Base-by-base conservation (phyloP, 1,284 basidiomycete species). In the Peniophora sp. region DNA sequence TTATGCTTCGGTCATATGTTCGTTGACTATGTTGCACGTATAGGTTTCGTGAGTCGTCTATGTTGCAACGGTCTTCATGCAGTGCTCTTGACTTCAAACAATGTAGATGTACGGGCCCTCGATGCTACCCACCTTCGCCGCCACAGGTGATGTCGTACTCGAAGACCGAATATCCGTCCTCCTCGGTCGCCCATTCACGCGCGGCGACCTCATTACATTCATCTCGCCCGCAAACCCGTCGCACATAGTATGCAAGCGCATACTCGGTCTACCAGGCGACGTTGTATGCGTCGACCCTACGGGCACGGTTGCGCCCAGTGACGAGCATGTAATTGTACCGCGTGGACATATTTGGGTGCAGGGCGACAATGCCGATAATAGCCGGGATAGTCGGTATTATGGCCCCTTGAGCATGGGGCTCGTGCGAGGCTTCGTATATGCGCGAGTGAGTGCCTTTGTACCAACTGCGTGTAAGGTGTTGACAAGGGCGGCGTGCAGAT, bases 251-350 rank as follows among this genome's bases (percentile, higher is more conserved):
- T 96, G 93, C 70, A 99, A 99, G 71, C 83, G 96, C 39, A 74
- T 99, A 14, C 74, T 97, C 19, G 96, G 93, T 0, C 69, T 99
- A 17, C 87, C 92, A 19, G 96, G 96, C 2, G 96, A 99, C 65
- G 71, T 87, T 19, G 66, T 98, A 22, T 92, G 92, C 56, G 83
- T 96, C 24, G 93, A 98, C 74, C 95, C 75, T 44, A 85, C 81
- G 3, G 82, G 83, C n/a, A 58, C 69, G 53, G 68, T 69, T 56
- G 77, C 80, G 19, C 77, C 77, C 20, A 79, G 77, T 11, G 77
- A 70, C 39, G 85, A 85, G 61, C 89, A 90, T 60, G 77, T 91
- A 16, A 64, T 84, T 24, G 69, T 95, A 8, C 91, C 92, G 1
- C 79, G 78, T 59, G 90, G 90, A 2, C 89, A 94, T 65, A 67